phyloP scores from a whole-genome alignment of 768 basidiomycete genomes.

The Leucocoprinus birnbaumii region DNA sequence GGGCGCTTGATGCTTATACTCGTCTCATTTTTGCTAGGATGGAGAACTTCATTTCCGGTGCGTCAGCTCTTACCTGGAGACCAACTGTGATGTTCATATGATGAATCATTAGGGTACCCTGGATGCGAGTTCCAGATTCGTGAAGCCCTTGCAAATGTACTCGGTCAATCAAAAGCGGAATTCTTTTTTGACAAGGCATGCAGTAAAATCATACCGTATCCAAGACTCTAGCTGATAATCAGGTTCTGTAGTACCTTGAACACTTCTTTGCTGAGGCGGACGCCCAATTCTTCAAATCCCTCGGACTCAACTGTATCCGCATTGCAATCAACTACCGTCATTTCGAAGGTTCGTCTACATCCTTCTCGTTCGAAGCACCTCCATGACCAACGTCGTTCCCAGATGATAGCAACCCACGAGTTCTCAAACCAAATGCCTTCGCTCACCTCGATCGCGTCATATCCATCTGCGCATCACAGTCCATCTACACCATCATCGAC shows the following conservation, averaged over 20 bases:
- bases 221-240: background rate
- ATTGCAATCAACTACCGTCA: conserved; percentile 73
- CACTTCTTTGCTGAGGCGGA: conserved; percentile 81
- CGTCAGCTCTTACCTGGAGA: background rate
- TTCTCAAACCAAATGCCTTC: conserved; percentile 72
- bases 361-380: background rate
- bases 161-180: conserved; percentile 66
- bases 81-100: background rate
- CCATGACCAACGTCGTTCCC: background rate
- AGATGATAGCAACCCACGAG: conserved; percentile 77
- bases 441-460: conserved; percentile 84
- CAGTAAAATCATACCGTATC: background rate
- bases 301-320: conserved; percentile 80
- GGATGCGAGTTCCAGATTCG: conserved; percentile 82
- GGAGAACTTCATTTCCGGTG: conserved; percentile 76
- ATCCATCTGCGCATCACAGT: conserved; percentile 65
- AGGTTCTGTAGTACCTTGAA: conserved; percentile 62
- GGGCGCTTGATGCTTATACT: background rate
- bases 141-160: conserved; percentile 57
- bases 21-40: conserved; percentile 38
- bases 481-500: conserved; percentile 79
- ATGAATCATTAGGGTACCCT: conserved; percentile 52
- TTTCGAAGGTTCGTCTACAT: conserved; percentile 49
- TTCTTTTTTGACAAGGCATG: conserved; percentile 83
- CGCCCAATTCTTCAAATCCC: conserved; percentile 72